phyloP scores from a whole-genome alignment of 2,329 filamentous ascomycete species.

The Aspergillus arachidicola region DNA sequence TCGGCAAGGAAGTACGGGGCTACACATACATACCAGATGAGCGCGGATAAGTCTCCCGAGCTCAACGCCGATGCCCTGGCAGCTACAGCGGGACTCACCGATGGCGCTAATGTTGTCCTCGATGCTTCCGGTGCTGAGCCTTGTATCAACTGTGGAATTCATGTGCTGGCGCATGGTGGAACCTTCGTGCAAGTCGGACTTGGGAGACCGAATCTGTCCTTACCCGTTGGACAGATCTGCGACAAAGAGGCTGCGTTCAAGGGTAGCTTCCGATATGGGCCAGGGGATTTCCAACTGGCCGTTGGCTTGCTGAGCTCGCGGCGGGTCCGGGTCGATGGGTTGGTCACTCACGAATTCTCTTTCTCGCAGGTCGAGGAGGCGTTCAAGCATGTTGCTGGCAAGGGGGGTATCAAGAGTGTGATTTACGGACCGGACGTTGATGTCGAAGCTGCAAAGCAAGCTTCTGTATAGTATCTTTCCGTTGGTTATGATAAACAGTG shows the following conservation, averaged over 20 bases:
- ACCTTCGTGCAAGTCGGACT: conserved; percentile 82
- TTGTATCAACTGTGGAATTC: conserved; percentile 70
- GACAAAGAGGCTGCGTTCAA: conserved; percentile 82
- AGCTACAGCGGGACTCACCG: conserved; percentile 59
- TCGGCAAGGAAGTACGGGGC: conserved; percentile 70
- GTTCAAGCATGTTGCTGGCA: conserved; percentile 78
- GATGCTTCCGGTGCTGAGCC: conserved; percentile 76
- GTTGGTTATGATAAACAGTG: background rate
- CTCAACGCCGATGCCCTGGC: conserved; percentile 72
- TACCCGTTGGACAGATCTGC: conserved; percentile 73
- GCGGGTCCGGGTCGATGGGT: conserved; percentile 70
- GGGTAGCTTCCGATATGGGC: conserved; percentile 83
- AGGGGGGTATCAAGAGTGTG: conserved; percentile 56
- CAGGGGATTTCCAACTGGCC: conserved; percentile 80
- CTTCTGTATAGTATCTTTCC: conserved; percentile 5
- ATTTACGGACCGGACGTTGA: conserved; percentile 37
- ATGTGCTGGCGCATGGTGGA: conserved; percentile 68
- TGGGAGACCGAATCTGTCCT: conserved; percentile 74
- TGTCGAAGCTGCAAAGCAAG: conserved; percentile 15
- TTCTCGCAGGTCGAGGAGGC: conserved; percentile 81
- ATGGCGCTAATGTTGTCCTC: conserved; percentile 72
- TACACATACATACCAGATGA: conserved; percentile 57
- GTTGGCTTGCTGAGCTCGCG: conserved; percentile 66
- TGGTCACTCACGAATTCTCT: conserved; percentile 72
- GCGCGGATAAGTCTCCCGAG: conserved; percentile 57